Conservation (phyloP, 371 early-diverging fungal species). For the Encephalitozoon cuniculi region DNA sequence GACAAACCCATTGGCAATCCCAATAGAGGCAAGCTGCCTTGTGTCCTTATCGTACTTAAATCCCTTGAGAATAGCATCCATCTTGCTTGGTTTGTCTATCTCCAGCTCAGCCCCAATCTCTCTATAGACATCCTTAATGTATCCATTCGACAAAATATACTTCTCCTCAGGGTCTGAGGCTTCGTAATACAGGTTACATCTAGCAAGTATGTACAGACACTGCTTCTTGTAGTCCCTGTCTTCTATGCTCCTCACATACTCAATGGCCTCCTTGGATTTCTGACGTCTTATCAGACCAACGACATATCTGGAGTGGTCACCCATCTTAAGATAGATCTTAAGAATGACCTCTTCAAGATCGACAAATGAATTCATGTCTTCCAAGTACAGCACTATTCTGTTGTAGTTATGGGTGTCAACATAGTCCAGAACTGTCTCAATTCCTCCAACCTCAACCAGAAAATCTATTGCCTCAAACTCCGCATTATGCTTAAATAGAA, state of each 20-base stretch:
- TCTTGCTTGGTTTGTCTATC: conserved; percentile 23
- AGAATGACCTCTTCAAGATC: conserved; percentile 30
- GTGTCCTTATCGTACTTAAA: conserved; percentile 39
- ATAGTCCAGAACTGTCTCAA: conserved; percentile 38
- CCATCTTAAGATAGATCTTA: conserved; percentile 38
- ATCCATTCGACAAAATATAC: conserved; percentile 25
- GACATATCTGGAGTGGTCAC: conserved; percentile 27
- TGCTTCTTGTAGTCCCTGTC: conserved; percentile 24
- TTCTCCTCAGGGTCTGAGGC: conserved; percentile 15
- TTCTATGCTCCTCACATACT: conserved; percentile 11
- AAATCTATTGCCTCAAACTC: conserved; percentile 61
- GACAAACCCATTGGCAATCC: conserved; percentile 45
- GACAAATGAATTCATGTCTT: conserved; percentile 35
- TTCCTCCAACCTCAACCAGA: conserved; percentile 51
- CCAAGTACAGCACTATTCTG: conserved; percentile 53
- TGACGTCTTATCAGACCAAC: conserved; percentile 18
- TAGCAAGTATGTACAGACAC: conserved; percentile 40
- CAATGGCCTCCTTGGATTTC: conserved; percentile 26
- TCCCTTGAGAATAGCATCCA: conserved; percentile 20
- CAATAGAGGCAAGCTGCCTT: conserved; percentile 18
- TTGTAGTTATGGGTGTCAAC: conserved; percentile 57
- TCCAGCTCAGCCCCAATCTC: conserved; percentile 21
- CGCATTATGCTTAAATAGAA: conserved; percentile 57
- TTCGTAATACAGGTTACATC: conserved; percentile 37
- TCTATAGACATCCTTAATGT: conserved; percentile 20